A percentile compares a stretch with the other conserved stretches of the same genome.
Conservation (phyloP, 2,329 filamentous ascomycete species). For the Colletotrichum sp. region DNA sequence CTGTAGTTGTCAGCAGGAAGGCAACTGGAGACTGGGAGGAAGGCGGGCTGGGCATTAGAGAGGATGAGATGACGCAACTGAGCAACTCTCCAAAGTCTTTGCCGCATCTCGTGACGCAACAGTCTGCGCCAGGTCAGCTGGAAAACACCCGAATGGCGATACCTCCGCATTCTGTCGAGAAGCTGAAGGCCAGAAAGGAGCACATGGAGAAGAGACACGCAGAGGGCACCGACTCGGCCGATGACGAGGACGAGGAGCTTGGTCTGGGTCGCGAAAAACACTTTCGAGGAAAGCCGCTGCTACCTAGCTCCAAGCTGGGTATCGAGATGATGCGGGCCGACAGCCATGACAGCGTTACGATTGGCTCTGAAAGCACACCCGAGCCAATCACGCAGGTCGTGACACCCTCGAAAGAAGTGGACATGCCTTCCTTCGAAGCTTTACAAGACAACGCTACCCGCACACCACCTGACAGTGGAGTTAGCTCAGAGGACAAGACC, state of each 20-base stretch:
- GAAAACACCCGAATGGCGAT: conserved; percentile 51
- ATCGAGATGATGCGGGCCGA: conserved; percentile 99
- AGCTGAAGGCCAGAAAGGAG: conserved; percentile 76
- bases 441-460: conserved; percentile 25
- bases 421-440: conserved; percentile 31
- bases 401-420: conserved; percentile 51
- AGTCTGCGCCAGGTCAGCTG: conserved; percentile 69
- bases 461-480: conserved; percentile 33
- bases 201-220: conserved; percentile 73
- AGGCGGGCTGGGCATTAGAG: conserved; percentile 78
- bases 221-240: conserved; percentile 84
- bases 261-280: conserved; percentile 57
- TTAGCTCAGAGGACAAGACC: conserved; percentile 21
- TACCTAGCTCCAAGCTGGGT: conserved; percentile 86
- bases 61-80: conserved; percentile 53
- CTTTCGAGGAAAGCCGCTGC: conserved; percentile 57
- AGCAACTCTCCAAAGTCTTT: conserved; percentile 46
- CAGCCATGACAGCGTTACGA: conserved; percentile 80
- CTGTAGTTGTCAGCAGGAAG: conserved; percentile 76
- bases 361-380: conserved; percentile 54
- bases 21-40: conserved; percentile 80
- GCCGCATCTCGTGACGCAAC: conserved; percentile 61
- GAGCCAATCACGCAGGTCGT: conserved; percentile 60
- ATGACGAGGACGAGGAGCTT: conserved; percentile 93
- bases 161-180: conserved; percentile 73